Percentiles rank a stretch among this genome's conserved stretches.
phyloP scores from a whole-genome alignment of 306 rosid genomes.

The Alnus glutinosa region DNA sequence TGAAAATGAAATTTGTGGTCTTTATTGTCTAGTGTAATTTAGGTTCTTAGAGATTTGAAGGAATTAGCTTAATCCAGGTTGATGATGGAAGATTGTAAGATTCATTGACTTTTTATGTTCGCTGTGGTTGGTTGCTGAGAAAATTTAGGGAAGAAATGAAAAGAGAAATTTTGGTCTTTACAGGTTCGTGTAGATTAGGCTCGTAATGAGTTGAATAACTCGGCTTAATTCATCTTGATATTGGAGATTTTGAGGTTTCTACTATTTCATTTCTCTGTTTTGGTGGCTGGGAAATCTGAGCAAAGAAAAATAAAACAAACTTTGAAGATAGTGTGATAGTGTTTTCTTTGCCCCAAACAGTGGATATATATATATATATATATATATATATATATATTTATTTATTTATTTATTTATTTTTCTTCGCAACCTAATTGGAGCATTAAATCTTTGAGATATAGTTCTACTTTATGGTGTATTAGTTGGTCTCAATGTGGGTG shows the following conservation, averaged over 20 bases:
- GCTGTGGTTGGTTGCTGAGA: background rate
- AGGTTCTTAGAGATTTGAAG: background rate
- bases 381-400: no score
- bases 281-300: background rate
- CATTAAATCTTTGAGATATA: background rate
- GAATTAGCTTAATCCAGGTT: background rate
- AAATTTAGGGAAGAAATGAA: background rate
- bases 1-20: background rate
- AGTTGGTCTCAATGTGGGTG: background rate
- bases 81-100: background rate
- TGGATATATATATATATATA: no score
- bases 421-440: no score
- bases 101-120: background rate
- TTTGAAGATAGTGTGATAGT: background rate
- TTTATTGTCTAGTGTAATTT: background rate
- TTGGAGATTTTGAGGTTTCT: background rate
- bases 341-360: no score
- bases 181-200: background rate
- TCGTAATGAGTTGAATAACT: background rate
- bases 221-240: background rate
- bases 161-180: background rate
- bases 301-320: background rate
- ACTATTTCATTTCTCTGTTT: background rate
- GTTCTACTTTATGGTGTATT: background rate
- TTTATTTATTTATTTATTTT: no score